Evolutionary conservation across 805 yeast genomes (phyloP).

Genomic region (Komagataella ulmi): DNA sequence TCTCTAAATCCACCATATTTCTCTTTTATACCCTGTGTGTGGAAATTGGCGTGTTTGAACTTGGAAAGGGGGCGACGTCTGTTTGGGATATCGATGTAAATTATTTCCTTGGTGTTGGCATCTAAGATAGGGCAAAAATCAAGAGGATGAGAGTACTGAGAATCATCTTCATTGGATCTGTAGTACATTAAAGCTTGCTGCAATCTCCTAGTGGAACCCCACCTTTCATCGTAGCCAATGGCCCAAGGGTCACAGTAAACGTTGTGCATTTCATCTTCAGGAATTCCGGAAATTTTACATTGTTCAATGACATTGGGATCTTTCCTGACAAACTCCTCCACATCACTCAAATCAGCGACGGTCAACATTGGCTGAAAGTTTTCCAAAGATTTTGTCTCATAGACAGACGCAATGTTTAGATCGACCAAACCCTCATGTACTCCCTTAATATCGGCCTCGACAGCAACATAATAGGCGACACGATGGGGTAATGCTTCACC

Average conservation of each 20-base stretch:
- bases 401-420: slow-evolving; percentile 31
- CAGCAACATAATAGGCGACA: slow-evolving; percentile 50
- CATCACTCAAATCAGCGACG: slow-evolving; percentile 46
- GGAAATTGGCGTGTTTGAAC: slow-evolving; percentile 57
- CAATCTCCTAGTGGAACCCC: slow-evolving; percentile 63
- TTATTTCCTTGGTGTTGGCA: slow-evolving; percentile 53
- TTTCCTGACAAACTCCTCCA: slow-evolving; percentile 54
- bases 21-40: slow-evolving; percentile 48
- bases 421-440: slow-evolving; percentile 63
- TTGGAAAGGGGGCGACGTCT: slow-evolving; percentile 61
- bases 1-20: slow-evolving; percentile 53
- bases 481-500: slow-evolving; percentile 54
- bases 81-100: slow-evolving; percentile 63
- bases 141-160: slow-evolving; percentile 54
- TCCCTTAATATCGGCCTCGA: slow-evolving; percentile 45
- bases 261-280: slow-evolving; percentile 45
- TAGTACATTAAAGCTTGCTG: slow-evolving; percentile 77
- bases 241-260: slow-evolving; percentile 60
- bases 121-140: slow-evolving; percentile 79
- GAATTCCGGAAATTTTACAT: slow-evolving; percentile 57
- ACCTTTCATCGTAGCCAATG: slow-evolving; percentile 51
- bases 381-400: slow-evolving; percentile 31
- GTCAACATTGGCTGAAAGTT: slow-evolving; percentile 70
- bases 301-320: slow-evolving; percentile 65
- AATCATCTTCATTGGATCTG: slow-evolving; percentile 64